Evolutionary conservation across 192 early-diverging fungal species (phyloP).

Genomic region (Nowakowskiella sp.): DNA sequence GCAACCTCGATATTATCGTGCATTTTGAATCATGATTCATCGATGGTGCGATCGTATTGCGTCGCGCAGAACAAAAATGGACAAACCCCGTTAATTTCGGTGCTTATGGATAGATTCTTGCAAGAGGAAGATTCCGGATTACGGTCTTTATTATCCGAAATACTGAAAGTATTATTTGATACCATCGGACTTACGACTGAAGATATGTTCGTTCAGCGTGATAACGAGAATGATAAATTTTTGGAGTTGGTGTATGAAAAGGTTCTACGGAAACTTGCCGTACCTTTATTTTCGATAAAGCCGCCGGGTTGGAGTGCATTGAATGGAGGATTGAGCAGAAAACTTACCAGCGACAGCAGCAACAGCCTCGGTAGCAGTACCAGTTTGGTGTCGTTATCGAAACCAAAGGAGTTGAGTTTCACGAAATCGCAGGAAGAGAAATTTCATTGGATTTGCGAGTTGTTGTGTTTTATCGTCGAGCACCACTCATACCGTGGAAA

Average conservation of each 20-base stretch:
- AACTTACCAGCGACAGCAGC: not conserved
- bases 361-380: too few relatives aligned
- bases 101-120: conserved; percentile 59
- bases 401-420: not conserved
- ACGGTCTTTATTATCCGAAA: conserved; percentile 64
- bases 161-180: conserved; percentile 70
- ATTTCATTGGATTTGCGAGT: conserved; percentile 62
- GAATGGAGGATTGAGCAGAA: not conserved
- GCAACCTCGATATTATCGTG: conserved; percentile 62
- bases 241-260: conserved; percentile 70
- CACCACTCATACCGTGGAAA: conserved; percentile 70
- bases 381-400: too few relatives aligned
- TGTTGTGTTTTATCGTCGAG: conserved; percentile 63
- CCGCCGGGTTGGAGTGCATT: conserved; percentile 2
- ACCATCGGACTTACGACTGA: conserved; percentile 25
- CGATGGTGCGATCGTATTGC: conserved; percentile 61
- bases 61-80: conserved; percentile 50
- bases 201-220: conserved; percentile 25
- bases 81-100: conserved; percentile 52
- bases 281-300: conserved; percentile 46
- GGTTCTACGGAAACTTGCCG: conserved; percentile 50
- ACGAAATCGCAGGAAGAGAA: conserved; percentile 25
- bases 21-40: conserved; percentile 73
- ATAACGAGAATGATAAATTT: conserved; percentile 66
- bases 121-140: conserved; percentile 54